phyloP scores from a whole-genome alignment of 345 rosid species.

The Eucalyptus dawsonii region DNA sequence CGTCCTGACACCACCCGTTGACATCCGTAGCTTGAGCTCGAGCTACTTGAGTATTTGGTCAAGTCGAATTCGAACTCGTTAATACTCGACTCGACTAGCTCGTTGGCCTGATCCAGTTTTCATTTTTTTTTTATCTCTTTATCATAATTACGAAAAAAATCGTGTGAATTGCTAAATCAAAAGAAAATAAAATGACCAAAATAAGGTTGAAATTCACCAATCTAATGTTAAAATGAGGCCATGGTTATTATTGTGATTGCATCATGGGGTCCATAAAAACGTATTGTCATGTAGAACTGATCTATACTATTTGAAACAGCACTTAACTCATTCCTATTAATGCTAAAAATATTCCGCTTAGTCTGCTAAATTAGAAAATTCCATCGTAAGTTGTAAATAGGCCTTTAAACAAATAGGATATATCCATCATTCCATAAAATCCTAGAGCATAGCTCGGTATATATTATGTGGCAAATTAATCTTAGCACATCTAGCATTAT shows the following conservation, averaged over 20 bases:
- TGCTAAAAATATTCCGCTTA: neutral
- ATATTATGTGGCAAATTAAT: neutral
- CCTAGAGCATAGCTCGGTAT: neutral
- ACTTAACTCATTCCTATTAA: neutral
- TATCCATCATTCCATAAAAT: neutral
- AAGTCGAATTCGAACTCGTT: neutral
- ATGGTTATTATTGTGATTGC: neutral
- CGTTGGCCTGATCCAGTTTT: neutral
- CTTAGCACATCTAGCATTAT: neutral
- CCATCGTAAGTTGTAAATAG: accelerated
- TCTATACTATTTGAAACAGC: neutral
- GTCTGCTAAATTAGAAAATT: neutral
- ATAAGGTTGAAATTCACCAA: neutral
- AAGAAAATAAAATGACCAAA: neutral
- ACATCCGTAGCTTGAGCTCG: neutral
- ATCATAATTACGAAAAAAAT: neutral
- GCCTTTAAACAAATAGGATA: neutral
- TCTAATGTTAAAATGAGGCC: neutral
- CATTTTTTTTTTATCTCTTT: neutral
- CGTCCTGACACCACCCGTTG: neutral
- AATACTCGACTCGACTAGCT: neutral
- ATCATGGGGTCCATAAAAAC: neutral
- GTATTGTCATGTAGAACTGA: accelerated
- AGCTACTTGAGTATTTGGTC: neutral
- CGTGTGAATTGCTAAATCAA: neutral